phyloP scores from a whole-genome alignment of 2,329 filamentous ascomycete species.

The Microsporum canis region DNA sequence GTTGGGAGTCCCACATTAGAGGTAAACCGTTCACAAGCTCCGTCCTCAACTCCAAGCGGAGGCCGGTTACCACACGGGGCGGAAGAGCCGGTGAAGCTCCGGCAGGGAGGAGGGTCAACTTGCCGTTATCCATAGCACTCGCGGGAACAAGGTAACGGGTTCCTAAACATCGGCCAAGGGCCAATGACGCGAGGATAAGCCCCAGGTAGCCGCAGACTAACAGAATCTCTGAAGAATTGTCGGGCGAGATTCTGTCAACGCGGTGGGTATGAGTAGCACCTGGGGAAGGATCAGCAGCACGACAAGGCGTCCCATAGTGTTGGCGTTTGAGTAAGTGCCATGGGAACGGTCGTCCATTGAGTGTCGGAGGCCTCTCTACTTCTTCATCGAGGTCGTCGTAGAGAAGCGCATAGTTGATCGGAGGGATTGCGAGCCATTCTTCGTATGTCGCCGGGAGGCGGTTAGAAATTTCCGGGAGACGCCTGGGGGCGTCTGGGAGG shows the following conservation, averaged over 20 bases:
- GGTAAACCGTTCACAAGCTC: neutral
- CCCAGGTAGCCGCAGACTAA: neutral
- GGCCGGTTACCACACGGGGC: neutral
- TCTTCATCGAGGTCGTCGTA: neutral
- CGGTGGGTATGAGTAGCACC: neutral
- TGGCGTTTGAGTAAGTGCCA: neutral
- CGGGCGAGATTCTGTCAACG: neutral
- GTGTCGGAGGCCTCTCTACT: neutral
- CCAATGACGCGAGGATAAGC: neutral
- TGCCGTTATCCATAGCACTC: neutral
- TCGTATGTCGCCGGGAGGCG: neutral
- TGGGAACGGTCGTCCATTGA: neutral
- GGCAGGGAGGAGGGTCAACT: neutral
- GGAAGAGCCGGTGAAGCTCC: constrained; percentile 1
- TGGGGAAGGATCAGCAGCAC: neutral
- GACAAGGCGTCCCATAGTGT: neutral
- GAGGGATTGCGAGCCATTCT: neutral
- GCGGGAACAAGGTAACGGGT: neutral
- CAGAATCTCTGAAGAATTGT: neutral
- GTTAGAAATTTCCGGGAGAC: neutral
- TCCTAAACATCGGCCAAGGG: neutral
- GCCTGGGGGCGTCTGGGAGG: neutral
- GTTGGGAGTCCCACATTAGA: neutral
- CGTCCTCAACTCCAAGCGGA: neutral
- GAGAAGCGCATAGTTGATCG: neutral